Evolutionary conservation across 805 yeast species (phyloP), one percentile per base, ranked within the genome.

Genomic region (Monosporozyma yasuniensis): DNA sequence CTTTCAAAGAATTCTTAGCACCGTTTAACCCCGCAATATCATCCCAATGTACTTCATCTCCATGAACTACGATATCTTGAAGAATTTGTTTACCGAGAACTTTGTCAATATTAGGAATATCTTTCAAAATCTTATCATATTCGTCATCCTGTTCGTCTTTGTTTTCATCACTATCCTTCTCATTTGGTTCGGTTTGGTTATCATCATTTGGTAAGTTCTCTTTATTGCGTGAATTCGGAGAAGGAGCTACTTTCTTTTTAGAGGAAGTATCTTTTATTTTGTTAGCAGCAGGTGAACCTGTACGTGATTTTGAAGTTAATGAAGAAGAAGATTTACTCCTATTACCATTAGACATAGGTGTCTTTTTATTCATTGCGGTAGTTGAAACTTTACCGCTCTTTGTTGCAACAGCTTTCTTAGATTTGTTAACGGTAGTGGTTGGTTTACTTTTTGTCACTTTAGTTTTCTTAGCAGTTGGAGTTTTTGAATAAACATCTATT

Each of bases 1-100:
- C 99, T 64, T 89, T 91, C 49, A 91, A 71, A 2, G 96, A 84
- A 54, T 77, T 78, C 61, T 91, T 93, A 2, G 97, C 96, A n/a
- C 76, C 74, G 48, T 84, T 91, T 28, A 93, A 69, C 0, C 99
- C 99, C 0, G 96, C 96, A 54, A 91, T 85, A 61, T 93, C 98
- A 47, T 84, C 91, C 98, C 98, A 93, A 57, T 78, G 82, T 1
- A 91, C 93, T 58, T 87, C 87, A 61, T 90, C 96, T 12, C 96
- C 96, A 49, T 81, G 82, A 4, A 89, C 84, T 23, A 91, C 84
- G 51, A 91, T 87, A 61, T 91, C 96, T 54, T 84, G 85, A 50
- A 91, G 70, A 47, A 91, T 90, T 63, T 87, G 96, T 54, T 78
- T 78, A 10, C 95, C 96, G 0, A 95, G 83, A 3, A 60, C 59